Evolutionary conservation across 805 yeast genomes (phyloP).

Genomic region (Cyberlindnera veronae): DNA sequence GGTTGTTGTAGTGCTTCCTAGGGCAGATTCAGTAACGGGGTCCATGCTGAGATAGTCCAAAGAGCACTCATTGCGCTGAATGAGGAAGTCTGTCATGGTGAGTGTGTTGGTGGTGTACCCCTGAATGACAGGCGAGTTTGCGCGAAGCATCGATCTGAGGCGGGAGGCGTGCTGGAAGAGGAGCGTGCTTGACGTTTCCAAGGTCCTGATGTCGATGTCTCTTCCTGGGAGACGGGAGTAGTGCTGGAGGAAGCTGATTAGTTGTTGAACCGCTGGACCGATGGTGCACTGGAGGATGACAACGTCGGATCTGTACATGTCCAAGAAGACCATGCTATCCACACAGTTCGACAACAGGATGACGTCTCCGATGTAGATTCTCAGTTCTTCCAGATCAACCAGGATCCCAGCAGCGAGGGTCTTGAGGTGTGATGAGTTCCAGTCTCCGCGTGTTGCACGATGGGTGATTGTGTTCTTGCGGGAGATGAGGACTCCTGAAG

Average conservation of each 20-base stretch:
- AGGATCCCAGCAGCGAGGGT: background rate
- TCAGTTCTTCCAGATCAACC: background rate
- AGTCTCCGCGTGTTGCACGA: background rate
- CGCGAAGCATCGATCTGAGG: conserved; percentile 7
- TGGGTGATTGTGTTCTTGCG: conserved; percentile 8
- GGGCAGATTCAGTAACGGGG: background rate
- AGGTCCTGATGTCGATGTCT: background rate
- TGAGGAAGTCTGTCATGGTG: conserved; percentile 7
- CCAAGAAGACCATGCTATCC: conserved; percentile 7
- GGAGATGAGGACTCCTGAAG: conserved; percentile 5
- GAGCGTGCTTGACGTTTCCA: background rate
- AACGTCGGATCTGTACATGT: conserved; percentile 9
- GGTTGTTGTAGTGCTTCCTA: background rate
- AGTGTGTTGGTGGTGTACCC: conserved; percentile 1
- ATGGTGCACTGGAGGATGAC: conserved; percentile 6
- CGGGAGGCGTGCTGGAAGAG: background rate
- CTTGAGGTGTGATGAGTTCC: conserved; percentile 1
- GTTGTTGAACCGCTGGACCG: background rate
- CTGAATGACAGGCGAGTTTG: conserved; percentile 3
- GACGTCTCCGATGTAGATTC: conserved; percentile 1
- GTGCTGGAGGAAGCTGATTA: background rate
- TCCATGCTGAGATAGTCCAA: conserved; percentile 1
- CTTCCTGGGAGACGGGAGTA: background rate
- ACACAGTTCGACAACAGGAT: conserved; percentile 6
- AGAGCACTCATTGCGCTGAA: conserved; percentile 10